phyloP scores from a whole-genome alignment of 805 yeast species.

The Candida manassasensis region DNA sequence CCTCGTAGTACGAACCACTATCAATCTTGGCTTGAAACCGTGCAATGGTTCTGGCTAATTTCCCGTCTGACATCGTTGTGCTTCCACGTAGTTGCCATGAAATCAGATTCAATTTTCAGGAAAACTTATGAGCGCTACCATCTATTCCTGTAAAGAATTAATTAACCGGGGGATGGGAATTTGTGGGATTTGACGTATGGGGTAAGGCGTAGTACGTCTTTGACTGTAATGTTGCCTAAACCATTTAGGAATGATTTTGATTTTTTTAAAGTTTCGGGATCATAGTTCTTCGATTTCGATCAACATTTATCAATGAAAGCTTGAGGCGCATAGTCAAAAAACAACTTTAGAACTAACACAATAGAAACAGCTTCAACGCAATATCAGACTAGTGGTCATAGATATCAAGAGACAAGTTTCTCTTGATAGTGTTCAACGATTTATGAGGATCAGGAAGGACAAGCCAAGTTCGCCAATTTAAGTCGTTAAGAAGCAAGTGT shows the following conservation, averaged over 20 bases:
- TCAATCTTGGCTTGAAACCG: constrained; percentile 67
- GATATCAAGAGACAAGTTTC: not conserved
- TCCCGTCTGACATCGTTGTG: constrained; percentile 23
- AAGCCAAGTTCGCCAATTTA: constrained; percentile 7
- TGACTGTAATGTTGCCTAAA: too few relatives aligned
- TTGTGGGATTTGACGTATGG: too few relatives aligned
- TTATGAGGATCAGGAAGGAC: constrained; percentile 7
- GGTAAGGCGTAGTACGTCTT: too few relatives aligned
- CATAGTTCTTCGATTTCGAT: too few relatives aligned
- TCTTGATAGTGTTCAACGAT: not conserved
- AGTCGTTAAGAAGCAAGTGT: constrained; percentile 4
- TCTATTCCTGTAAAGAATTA: not conserved
- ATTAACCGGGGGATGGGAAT: too few relatives aligned
- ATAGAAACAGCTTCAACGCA: too few relatives aligned
- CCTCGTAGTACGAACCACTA: constrained; percentile 82
- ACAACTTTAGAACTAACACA: too few relatives aligned
- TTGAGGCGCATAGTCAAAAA: too few relatives aligned
- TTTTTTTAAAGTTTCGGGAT: too few relatives aligned
- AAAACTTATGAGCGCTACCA: not conserved
- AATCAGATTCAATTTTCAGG: not conserved
- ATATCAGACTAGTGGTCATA: too few relatives aligned
- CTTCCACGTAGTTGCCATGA: not conserved
- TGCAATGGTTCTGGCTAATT: constrained; percentile 54
- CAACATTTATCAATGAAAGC: too few relatives aligned
- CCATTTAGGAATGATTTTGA: too few relatives aligned